Evolutionary conservation across 108 stramenopile genomes (phyloP), one percentile per base, ranked within the genome.

Genomic region (Cyclotella choctawhatcheeana): DNA sequence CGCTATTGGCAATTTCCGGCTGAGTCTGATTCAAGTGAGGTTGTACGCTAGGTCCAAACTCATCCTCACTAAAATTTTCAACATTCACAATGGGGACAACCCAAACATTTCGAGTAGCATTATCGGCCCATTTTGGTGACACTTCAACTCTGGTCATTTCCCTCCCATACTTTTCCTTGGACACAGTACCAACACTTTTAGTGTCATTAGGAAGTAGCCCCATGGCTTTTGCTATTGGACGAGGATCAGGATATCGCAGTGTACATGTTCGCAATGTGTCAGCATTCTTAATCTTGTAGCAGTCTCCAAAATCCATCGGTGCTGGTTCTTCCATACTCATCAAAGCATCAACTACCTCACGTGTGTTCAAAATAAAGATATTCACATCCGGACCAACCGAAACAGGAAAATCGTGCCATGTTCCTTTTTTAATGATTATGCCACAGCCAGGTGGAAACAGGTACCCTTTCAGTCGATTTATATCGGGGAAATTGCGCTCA

Each of bases 371-470:
- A 17, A 56, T 44, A 29, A 74, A 66, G 12, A 74, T 55, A 33
- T 45, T 50, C n/a, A 66, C 31, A 26, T 74, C 73, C 1, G 73
- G 73, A 14, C 73, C 73, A 13, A 74, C 44, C 14, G 55, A 48
- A 0, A 74, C 30, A 7, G 73, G 73, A 31, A 74, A 74, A 48
- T 74, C 55, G 29, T 74, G 64, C 73, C 73, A 74, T 0, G 64
- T 59, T 25, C 73, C 73, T 50, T 74, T 74, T 29, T 74, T 65
- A 2, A 74, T 66, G 14, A 66, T 74, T 20, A 74, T 74, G 4
- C 73, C 73, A 59, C 56, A 66, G 18, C 73, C 64, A 20, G 64
- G 32, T 17, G 73, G 73, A 18, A 74, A 3, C 10, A 74, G 31
- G 64, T 74, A 74, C 16, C 64, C 73, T 34, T 58, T 65, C 45